Evolutionary conservation across 257 asterid species (phyloP), one percentile per base, ranked within the genome.

Genomic region (Cinchona pubescens): DNA sequence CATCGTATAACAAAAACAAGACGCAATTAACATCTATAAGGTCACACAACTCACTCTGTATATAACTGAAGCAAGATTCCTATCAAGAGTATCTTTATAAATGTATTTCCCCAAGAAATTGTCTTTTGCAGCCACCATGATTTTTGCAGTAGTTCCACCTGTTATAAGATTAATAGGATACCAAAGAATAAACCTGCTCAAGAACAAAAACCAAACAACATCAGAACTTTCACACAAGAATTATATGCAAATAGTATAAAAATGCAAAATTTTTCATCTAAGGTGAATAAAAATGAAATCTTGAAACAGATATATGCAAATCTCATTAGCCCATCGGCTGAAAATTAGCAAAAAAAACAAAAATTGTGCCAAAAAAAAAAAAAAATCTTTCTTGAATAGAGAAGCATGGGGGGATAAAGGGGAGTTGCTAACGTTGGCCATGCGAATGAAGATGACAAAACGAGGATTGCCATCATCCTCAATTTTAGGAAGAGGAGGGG

Each of bases 381-480:
- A 51, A 65, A 48, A 23, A 32, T n/a, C n/a, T n/a, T n/a, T n/a
- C n/a, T n/a, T n/a, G n/a, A n/a, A n/a, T 3, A n/a, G 25, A 51
- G 4, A 2, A 19, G 62, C 25, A 38, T 35, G 59, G 21, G 71
- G 43, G 71, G 49, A 63, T 76, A 19, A 43, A 49, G 78, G 46
- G 71, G 45, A 65, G 53, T 55, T 67, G 61, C 82, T 64, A 27
- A 90, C 96, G 74, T 87, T 88, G 10, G 97, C 98, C 98, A 92
- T 92, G 70, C 99, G 96, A 49, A 92, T 87, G 82, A 95, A 95
- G 81, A 92, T 78, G 11, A 95, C 96, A 51, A 95, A 95, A 81
- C 90, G 90, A 5, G 98, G 99, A 85, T 92, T 91, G 73, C 98
- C 99, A 84, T 95, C 99, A 70, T 95, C 99, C 81, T 95, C 99